Base-by-base conservation (phyloP, 1,139 yeast genomes). In the Sugiyamaella castrensis region DNA sequence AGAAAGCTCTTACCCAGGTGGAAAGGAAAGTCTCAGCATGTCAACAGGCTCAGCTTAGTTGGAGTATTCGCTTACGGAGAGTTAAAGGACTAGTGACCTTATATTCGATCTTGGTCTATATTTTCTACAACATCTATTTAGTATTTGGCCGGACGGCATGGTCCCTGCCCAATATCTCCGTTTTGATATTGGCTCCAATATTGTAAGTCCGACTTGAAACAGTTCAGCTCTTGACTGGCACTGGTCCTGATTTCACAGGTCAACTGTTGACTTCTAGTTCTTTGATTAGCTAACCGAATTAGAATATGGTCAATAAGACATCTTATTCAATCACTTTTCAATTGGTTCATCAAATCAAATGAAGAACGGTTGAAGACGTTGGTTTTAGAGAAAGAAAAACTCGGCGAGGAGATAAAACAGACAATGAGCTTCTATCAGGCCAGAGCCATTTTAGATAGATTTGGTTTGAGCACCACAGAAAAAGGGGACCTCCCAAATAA, bases 341-440 rank as follows among this genome's bases (percentile, higher is more conserved):
- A 51, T 12, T 59, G 61, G 50, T 47, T 62, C 12, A 55, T 48
- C 11, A 40, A 49, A 16, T 48, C 58, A 9, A 61, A 58, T 26
- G 61, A 60, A 24, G 64, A 64, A 50, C 57, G 62, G 31, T 63
- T 79, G 51, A 69, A 70, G 46, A 54, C 59, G 8, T 68, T 84
- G 53, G 73, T 74, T 55, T 70, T 72, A 35, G 70, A 74, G 50
- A 95, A 86, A 55, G 71, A 73, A 51, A 72, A 71, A 29, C 84
- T 84, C 66, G 76, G 91, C 43, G 84, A 81, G 15, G 89, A 85
- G 52, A 73, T 91, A 67, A 91, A 91, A 67, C 79, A 81, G 52
- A 75, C 79, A 58, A 87, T 96, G 19, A 86, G 87, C 59, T 92
- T 82, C 66, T 79, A 84, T 59, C 77, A 84, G 16, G 87, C 97